Evolutionary conservation across 2,329 filamentous ascomycete species (phyloP), one percentile per base, ranked within the genome.

Genomic region (Beauveria sp.): DNA sequence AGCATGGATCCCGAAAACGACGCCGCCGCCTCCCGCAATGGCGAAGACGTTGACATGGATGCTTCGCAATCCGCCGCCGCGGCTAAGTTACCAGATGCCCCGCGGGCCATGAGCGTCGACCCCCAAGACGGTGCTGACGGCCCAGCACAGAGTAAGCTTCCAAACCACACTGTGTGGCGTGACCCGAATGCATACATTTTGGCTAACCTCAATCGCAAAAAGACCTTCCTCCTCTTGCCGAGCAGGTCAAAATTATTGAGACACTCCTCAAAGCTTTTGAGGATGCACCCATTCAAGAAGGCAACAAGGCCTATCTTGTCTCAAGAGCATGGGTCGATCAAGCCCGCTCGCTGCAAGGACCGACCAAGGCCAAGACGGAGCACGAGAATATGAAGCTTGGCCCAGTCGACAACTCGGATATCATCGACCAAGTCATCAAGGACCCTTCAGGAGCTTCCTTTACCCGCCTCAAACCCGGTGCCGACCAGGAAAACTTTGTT

Each of bases 331-430:
- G 95, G 95, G 80, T 97, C 40, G 80, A 83, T 62, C 84, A 85
- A 63, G 90, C 95, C 3, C 78, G 88, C 63, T 83, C 88, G 26
- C 80, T 90, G 61, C 84, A 83, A 54, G 80, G 83, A 9, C 82
- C 85, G n/a, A 73, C 79, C 18, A 81, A 83, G 62, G 75, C 79
- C 22, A 79, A 81, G 64, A 81, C 83, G 64, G 89, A 89, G 65
- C 76, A 80, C n/a, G 71, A 79, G 12, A 82, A 87, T 62, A 82
- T 85, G 5, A 68, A 76, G 8, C 82, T 95, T 61, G 92, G 92
- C 1, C 89, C 90, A 0, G 83, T 98, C 38, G 91, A 97, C 77
- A 97, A 97, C 71, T 86, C 89, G 0, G 89, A 93, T 70, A 87
- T 97, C 64, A 85, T 93, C 57, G 78, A 87, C 63, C 81, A 87